A percentile compares a stretch with the other conserved stretches of the same genome.
Evolutionary conservation across 805 yeast genomes (phyloP).

Genomic region (Ogataea kodamae): DNA sequence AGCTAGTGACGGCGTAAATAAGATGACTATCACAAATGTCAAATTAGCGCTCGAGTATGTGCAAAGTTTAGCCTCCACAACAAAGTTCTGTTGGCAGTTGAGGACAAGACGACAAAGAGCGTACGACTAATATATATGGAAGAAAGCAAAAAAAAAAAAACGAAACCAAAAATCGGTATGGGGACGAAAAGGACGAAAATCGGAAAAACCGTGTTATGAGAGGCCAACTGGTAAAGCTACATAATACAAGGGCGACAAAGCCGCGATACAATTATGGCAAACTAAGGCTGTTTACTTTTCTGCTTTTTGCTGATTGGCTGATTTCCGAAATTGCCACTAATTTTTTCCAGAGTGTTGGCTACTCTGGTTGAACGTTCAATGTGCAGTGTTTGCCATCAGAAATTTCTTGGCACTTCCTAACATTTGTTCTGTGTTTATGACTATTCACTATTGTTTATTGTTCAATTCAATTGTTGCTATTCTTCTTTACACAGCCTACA

Average conservation of each 20-base stretch:
- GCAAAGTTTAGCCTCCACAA: slow-evolving; percentile 2
- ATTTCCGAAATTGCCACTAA: slow-evolving; percentile 2
- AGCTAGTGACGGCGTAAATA: too few species aligned
- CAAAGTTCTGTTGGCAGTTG: too few species aligned
- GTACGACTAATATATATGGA: slow-evolving; percentile 8
- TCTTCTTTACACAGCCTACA: too few species aligned
- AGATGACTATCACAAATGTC: slow-evolving; percentile 1
- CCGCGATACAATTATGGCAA: too few species aligned
- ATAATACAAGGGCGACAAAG: too few species aligned
- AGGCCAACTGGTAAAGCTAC: too few species aligned
- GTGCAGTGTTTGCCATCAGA: slow-evolving; percentile 2
- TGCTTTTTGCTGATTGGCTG: slow-evolving; percentile 5
- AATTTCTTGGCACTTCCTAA: slow-evolving; percentile 10
- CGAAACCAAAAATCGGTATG: slow-evolving; percentile 10
- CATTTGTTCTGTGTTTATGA: too few species aligned
- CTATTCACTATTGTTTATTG: slow-evolving; percentile 5
- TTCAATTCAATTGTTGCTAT: slow-evolving; percentile 1
- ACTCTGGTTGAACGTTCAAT: slow-evolving; percentile 4
- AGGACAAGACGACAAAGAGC: slow-evolving; percentile 4
- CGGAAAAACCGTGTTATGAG: slow-evolving; percentile 12
- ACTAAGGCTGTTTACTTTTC: slow-evolving; percentile 1
- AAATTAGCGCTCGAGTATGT: slow-evolving; percentile 1
- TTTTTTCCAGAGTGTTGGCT: slow-evolving; percentile 2
- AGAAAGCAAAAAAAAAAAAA: slow-evolving; percentile 13
- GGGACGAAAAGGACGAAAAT: slow-evolving; percentile 13